Conservation (phyloP, 2,329 filamentous ascomycete genomes). For the Lithohypha guttulata region DNA sequence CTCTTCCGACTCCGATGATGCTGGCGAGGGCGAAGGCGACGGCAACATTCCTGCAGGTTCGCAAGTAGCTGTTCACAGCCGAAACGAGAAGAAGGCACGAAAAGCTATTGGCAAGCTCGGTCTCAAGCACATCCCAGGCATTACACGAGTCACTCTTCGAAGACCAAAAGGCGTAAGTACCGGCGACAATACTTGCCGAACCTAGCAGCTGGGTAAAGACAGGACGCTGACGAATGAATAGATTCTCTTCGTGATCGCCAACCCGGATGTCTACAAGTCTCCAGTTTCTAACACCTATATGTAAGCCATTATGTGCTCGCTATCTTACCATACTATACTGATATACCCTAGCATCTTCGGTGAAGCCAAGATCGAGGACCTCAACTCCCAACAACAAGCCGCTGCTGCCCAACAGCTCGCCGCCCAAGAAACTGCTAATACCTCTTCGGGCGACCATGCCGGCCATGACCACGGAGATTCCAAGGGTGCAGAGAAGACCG, state of each 20-base stretch:
- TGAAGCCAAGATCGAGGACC: conserved; percentile 99
- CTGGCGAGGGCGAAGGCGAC: conserved; percentile 38
- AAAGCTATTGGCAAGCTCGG: conserved; percentile 99
- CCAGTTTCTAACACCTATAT: conserved; percentile 99
- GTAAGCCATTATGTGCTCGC: conserved; percentile 46
- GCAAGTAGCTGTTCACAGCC: conserved; percentile 84
- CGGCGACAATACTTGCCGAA: not conserved
- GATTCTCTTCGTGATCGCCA: conserved; percentile 99
- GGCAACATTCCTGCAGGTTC: conserved; percentile 69
- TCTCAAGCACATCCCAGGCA: conserved; percentile 89
- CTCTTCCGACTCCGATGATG: conserved; percentile 40
- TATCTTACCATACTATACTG: conserved; percentile 19
- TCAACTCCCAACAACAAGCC: conserved; percentile 96
- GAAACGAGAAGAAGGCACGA: conserved; percentile 99
- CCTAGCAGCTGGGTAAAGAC: not conserved
- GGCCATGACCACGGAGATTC: conserved; percentile 44
- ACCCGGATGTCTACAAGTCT: conserved; percentile 98
- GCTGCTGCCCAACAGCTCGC: conserved; percentile 92
- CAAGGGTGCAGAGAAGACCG: conserved; percentile 59
- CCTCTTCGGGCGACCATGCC: conserved; percentile 42
- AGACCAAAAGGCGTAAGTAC: conserved; percentile 94
- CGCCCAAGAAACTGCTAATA: conserved; percentile 51
- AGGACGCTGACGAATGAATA: conserved; percentile 33
- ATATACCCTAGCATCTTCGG: conserved; percentile 70
- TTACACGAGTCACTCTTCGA: conserved; percentile 94